These are phyloP conservation scores for Pontederia paniculata DNA, from an alignment of 176 grass and related monocot species.

Conservation along the genomic window DNA sequence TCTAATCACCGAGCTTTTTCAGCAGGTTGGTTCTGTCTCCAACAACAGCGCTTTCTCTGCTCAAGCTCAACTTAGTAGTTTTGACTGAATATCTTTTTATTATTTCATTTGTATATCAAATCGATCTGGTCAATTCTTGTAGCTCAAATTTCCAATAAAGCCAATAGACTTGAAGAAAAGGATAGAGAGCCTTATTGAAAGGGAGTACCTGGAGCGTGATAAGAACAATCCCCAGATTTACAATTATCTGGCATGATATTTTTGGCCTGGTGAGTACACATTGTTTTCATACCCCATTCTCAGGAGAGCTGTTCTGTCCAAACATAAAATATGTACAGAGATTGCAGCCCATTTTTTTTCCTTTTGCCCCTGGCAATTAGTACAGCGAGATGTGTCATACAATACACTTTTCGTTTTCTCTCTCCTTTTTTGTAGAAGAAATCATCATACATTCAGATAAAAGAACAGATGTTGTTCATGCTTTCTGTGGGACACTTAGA, in stretches of 20 bases:
- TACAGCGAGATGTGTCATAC: too few species aligned
- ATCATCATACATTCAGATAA: too few species aligned
- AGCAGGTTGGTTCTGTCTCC: conserved; percentile 42
- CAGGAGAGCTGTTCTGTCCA: not conserved
- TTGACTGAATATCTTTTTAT: not conserved
- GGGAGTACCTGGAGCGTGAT: conserved; percentile 94
- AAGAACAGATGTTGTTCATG: too few species aligned
- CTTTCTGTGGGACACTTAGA: too few species aligned
- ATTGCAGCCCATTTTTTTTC: too few species aligned
- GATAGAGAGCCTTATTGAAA: conserved; percentile 94
- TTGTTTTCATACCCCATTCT: not conserved
- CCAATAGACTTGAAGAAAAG: conserved; percentile 97
- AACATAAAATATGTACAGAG: not conserved
- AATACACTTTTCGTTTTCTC: too few species aligned
- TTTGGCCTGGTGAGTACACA: too few species aligned
- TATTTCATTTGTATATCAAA: not conserved
- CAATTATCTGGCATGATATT: conserved; percentile 87
- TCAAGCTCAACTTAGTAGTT: not conserved
- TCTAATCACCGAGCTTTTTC: conserved; percentile 94
- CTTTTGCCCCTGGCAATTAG: too few species aligned
- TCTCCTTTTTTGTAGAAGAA: too few species aligned
- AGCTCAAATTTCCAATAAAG: conserved; percentile 99
- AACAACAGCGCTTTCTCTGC: not conserved
- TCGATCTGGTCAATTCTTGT: conserved; percentile 17
- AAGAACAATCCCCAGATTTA: conserved; percentile 97